phyloP scores from a whole-genome alignment of 139 green algal genomes.

The Chlamydomonas eustigma region DNA sequence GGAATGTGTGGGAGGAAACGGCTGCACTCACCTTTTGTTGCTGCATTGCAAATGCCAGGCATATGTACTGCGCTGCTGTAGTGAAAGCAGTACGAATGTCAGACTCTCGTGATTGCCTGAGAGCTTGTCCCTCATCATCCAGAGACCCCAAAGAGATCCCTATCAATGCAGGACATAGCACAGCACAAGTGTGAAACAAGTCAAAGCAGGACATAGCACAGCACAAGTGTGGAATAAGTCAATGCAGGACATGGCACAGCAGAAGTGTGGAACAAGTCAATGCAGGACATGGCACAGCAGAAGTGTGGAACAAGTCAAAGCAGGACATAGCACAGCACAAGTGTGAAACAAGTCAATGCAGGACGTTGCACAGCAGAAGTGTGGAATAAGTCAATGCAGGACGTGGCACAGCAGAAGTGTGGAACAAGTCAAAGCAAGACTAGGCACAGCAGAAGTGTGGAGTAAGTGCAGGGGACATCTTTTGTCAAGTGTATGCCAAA shows the following conservation, averaged over 20 bases:
- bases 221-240: too few species aligned
- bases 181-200: too few species aligned
- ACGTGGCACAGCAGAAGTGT: too few species aligned
- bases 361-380: background rate
- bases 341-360: background rate
- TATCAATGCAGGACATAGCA: too few species aligned
- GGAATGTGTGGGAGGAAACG: too few species aligned
- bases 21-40: slow-evolving; percentile 27
- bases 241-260: background rate
- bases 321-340: background rate
- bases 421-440: too few species aligned
- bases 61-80: slow-evolving; percentile 71
- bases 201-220: too few species aligned
- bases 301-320: background rate
- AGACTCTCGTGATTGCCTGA: slow-evolving; percentile 25
- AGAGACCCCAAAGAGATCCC: background rate
- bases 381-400: too few species aligned
- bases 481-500: too few species aligned
- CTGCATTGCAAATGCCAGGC: slow-evolving; percentile 60
- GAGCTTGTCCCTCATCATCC: background rate
- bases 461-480: too few species aligned
- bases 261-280: background rate
- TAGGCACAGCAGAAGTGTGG: too few species aligned
- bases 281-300: background rate
- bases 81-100: slow-evolving; percentile 43